Evolutionary conservation across 2,329 filamentous ascomycete species (phyloP).

Genomic region (Fusarium heterosporum): DNA sequence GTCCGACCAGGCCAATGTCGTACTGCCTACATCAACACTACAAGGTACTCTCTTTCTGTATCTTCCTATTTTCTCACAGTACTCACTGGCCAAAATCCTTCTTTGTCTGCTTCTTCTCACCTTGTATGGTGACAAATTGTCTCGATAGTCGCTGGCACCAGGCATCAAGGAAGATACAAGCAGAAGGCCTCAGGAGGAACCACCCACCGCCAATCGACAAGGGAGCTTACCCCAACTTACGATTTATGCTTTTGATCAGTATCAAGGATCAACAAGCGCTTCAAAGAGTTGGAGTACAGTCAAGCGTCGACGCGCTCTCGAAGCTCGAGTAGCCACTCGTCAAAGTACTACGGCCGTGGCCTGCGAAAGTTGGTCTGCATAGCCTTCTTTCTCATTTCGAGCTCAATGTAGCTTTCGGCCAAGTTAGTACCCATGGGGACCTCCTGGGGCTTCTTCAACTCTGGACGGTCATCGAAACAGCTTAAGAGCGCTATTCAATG

Average conservation of each 20-base stretch:
- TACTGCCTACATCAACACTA: background rate
- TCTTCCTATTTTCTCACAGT: no score
- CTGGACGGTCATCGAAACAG: background rate
- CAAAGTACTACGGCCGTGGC: background rate
- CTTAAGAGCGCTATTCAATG: background rate
- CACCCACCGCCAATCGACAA: background rate
- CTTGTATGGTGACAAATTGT: no score
- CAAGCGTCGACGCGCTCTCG: background rate
- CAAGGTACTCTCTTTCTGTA: background rate
- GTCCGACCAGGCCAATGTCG: background rate
- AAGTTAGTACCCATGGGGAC: background rate
- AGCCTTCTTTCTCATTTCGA: background rate
- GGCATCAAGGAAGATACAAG: background rate
- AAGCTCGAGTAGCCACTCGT: background rate
- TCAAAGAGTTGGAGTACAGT: background rate
- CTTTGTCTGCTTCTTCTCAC: accelerated
- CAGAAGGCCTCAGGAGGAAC: background rate
- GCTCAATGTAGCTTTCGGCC: background rate
- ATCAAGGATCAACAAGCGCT: background rate
- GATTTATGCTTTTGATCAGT: no score
- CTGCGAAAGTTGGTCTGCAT: background rate
- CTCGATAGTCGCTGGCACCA: background rate
- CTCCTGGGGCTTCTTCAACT: background rate
- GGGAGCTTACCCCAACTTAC: background rate
- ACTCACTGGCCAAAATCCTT: background rate